Evolutionary conservation across 2,329 filamentous ascomycete species (phyloP), one percentile per base, ranked within the genome.

Genomic region (Beauveria sp.): DNA sequence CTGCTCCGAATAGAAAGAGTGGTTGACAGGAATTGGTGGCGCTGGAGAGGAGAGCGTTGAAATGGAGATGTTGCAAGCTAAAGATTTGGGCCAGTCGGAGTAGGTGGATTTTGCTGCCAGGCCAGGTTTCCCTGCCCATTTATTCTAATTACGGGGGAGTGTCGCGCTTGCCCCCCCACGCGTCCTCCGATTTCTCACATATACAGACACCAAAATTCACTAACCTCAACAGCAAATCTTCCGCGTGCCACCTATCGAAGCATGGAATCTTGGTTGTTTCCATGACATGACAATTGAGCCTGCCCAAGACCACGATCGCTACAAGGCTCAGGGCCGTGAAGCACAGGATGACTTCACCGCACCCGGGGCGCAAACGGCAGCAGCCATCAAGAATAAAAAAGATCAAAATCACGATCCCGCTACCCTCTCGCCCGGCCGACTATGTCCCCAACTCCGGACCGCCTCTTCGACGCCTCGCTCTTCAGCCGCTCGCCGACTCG

Each of bases 391-490:
- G 18, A 38, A n/a, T 16, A 5, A 42, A 34, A 6, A 47, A 18
- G 16, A 45, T 14, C 47, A 46, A 24, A 24, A 52, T 59, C 16
- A n/a, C 24, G 20, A 54, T 61, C 12, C 38, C 24, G 8, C 38
- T 61, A 7, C 45, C 60, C 8, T 57, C 53, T 9, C 60, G 53
- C 42, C 60, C 60, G 62, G 52, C 67, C 66, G 67, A 67, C 14
- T 83, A 84, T 66, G 69, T 73, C 1, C 76, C 76, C 3, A 78
- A 79, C 42, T 77, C 76, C 8, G 79, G 80, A 0, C 82, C 82
- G 0, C 73, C 77, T 0, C 70, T 80, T 2, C 76, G 76, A 3
- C 78, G 76, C 10, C 72, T 85, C 18, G 69, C 74, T n/a, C 70
- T 86, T 7, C 69, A 78, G 3, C 82, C 79, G 3, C 69, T 74